Evolutionary conservation across 2,329 filamentous ascomycete species (phyloP).

Genomic region (Fusarium sp.): DNA sequence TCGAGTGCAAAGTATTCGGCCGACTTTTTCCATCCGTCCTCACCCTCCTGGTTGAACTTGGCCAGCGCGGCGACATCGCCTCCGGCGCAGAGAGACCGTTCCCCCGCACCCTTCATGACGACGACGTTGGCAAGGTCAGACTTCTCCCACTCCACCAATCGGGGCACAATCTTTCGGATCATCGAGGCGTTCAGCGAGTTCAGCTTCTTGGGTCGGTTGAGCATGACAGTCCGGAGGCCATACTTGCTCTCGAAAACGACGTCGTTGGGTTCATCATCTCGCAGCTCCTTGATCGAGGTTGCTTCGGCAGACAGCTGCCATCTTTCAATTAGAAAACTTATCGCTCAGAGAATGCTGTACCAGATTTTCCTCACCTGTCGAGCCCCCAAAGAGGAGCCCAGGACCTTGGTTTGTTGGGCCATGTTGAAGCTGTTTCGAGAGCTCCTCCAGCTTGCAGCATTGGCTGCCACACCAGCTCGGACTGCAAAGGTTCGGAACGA

Average conservation of each 20-base stretch:
- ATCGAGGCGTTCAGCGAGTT: slow-evolving; percentile 96
- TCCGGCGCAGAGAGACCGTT: slow-evolving; percentile 90
- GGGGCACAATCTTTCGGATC: slow-evolving; percentile 93
- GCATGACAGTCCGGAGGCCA: slow-evolving; percentile 91
- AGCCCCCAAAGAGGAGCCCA: slow-evolving; percentile 69
- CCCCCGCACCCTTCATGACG: slow-evolving; percentile 90
- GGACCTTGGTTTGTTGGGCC: slow-evolving; percentile 86
- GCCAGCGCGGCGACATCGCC: slow-evolving; percentile 91
- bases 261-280: slow-evolving; percentile 86
- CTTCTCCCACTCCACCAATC: slow-evolving; percentile 93
- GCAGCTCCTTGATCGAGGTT: slow-evolving; percentile 67
- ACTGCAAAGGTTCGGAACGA: slow-evolving; percentile 68
- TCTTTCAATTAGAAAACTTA: slow-evolving; percentile 31
- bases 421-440: slow-evolving; percentile 69
- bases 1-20: slow-evolving; percentile 92
- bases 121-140: slow-evolving; percentile 95
- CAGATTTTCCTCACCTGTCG: slow-evolving; percentile 48
- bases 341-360: not conserved
- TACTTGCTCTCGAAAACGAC: slow-evolving; percentile 93
- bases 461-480: slow-evolving; percentile 69
- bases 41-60: slow-evolving; percentile 76
- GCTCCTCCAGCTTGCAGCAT: slow-evolving; percentile 60
- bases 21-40: slow-evolving; percentile 81
- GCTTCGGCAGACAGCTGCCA: slow-evolving; percentile 56
- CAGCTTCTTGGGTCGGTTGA: slow-evolving; percentile 92